These are phyloP conservation scores for Plenodomus tracheiphilus DNA, from an alignment of 2,329 filamentous ascomycete genomes.

Conservation along the genomic window DNA sequence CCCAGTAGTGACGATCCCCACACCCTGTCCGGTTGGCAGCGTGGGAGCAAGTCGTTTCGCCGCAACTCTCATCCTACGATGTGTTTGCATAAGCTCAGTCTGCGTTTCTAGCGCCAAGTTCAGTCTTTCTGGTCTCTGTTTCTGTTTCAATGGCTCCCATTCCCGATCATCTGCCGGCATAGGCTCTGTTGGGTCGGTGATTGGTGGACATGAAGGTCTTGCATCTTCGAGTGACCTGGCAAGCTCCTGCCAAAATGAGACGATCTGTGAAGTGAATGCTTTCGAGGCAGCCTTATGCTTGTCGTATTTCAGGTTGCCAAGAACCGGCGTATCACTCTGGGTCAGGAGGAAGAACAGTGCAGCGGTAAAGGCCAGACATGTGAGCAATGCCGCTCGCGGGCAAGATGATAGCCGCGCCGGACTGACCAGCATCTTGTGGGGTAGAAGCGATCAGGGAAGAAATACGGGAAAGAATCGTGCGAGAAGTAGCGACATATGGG, in stretches of 20 bases:
- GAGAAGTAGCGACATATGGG: no score
- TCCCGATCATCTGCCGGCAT: conserved; percentile 5
- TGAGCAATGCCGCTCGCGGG: no score
- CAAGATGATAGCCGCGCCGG: no score
- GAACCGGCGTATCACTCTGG: background rate
- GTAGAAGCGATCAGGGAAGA: no score
- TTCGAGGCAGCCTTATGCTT: background rate
- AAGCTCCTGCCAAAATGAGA: background rate
- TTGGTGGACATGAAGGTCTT: conserved; percentile 2
- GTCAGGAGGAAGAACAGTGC: no score
- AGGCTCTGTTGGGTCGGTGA: conserved; percentile 1
- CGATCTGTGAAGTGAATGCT: background rate
- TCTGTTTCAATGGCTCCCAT: conserved; percentile 5
- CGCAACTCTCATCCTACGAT: conserved; percentile 1
- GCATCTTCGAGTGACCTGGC: conserved; percentile 2
- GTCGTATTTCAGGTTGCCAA: conserved; percentile 5
- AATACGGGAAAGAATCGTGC: no score
- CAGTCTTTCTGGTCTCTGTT: conserved; percentile 2
- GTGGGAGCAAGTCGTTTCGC: background rate
- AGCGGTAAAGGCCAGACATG: no score
- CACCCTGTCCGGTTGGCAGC: conserved; percentile 4
- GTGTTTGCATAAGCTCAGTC: background rate
- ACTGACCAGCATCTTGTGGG: no score
- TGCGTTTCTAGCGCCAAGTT: conserved; percentile 1
- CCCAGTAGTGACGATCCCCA: conserved; percentile 56